Percentiles rank a stretch among this genome's conserved stretches.
Conservation (phyloP, 331 rosid genomes). For the Erythrophleum ivorense region DNA sequence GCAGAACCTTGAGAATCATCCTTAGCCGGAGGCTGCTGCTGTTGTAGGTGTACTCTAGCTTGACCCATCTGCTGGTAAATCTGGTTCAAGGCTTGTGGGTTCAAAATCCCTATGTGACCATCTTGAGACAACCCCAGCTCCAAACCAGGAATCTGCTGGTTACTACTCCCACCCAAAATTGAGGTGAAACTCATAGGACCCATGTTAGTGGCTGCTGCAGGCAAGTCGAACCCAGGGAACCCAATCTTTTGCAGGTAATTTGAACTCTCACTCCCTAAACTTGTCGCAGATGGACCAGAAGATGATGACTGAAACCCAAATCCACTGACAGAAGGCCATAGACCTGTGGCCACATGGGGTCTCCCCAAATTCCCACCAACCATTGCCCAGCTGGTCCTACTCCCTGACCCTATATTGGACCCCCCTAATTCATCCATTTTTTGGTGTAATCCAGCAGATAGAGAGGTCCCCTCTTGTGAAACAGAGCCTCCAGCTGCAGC, state of each 20-base stretch:
- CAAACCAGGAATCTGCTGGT: constrained; percentile 82
- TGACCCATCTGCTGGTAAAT: constrained; percentile 92
- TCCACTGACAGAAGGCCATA: constrained; percentile 77
- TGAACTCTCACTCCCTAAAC: constrained; percentile 58
- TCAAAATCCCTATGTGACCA: constrained; percentile 89
- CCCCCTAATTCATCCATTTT: constrained; percentile 73
- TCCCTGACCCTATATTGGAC: constrained; percentile 58
- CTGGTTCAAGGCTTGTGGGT: constrained; percentile 82
- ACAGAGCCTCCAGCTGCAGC: constrained; percentile 66
- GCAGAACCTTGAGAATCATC: constrained; percentile 92
- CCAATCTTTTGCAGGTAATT: constrained; percentile 85
- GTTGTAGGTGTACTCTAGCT: constrained; percentile 62
- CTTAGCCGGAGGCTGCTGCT: constrained; percentile 60
- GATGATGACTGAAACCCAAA: constrained; percentile 69
- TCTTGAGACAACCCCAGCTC: constrained; percentile 96
- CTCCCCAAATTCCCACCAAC: constrained; percentile 69
- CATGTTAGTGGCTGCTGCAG: constrained; percentile 60
- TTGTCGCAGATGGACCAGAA: constrained; percentile 55
- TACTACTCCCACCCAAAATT: constrained; percentile 69
- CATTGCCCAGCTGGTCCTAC: constrained; percentile 75
- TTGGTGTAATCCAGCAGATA: constrained; percentile 68
- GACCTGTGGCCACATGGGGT: constrained; percentile 74
- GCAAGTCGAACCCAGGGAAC: constrained; percentile 81
- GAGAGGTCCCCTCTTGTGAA: constrained; percentile 60
- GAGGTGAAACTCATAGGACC: constrained; percentile 94